Evolutionary conservation across 1,139 yeast species (phyloP).

Genomic region (Yamadazyma friedrichii): DNA sequence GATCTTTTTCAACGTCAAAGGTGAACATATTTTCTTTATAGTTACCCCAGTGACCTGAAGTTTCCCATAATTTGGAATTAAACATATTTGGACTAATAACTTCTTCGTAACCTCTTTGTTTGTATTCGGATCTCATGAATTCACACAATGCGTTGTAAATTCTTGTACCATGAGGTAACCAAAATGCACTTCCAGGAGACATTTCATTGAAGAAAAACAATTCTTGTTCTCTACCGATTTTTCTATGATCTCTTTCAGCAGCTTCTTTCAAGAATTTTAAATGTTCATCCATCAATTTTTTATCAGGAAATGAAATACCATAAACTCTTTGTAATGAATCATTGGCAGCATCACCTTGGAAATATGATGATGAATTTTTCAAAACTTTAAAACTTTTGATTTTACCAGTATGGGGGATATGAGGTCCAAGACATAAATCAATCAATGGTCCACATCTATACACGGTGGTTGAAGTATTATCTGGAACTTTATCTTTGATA

Average conservation of each 20-base stretch:
- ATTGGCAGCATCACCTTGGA: conserved; percentile 88
- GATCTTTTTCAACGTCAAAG: conserved; percentile 92
- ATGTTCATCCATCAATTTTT: conserved; percentile 94
- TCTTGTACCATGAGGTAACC: conserved; percentile 98
- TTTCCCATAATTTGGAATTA: conserved; percentile 94
- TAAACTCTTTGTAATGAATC: conserved; percentile 97
- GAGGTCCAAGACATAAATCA: conserved; percentile 98
- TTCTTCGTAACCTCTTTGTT: conserved; percentile 92
- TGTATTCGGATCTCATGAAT: conserved; percentile 76
- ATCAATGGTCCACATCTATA: conserved; percentile 98
- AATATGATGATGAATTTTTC: conserved; percentile 95
- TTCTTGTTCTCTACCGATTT: conserved; percentile 95
- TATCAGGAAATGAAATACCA: conserved; percentile 99
- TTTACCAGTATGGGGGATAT: conserved; percentile 95
- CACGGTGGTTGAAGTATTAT: conserved; percentile 93
- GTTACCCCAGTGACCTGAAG: conserved; percentile 98
- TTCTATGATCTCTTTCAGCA: conserved; percentile 95
- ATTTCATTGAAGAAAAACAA: conserved; percentile 91
- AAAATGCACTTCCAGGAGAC: conserved; percentile 97
- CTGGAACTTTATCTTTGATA: conserved; percentile 87
- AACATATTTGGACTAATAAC: conserved; percentile 98
- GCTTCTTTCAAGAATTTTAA: conserved; percentile 95
- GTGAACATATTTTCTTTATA: conserved; percentile 96
- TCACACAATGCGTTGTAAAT: conserved; percentile 84
- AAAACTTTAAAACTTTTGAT: conserved; percentile 92